phyloP scores from a whole-genome alignment of 371 early-diverging fungal species.

The Mucor mucedo region DNA sequence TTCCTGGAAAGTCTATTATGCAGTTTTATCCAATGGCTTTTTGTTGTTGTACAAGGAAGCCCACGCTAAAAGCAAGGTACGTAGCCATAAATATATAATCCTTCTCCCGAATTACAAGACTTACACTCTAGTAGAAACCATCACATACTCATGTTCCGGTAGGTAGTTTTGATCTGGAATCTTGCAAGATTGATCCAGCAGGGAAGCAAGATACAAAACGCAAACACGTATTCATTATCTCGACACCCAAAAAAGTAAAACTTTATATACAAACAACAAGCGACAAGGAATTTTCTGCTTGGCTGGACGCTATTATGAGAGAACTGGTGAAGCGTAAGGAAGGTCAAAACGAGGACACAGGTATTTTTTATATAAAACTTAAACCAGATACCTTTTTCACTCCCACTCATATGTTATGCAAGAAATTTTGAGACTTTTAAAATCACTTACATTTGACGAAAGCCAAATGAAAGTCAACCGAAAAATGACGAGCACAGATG shows the following conservation, averaged over 20 bases:
- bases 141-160: constrained; percentile 43
- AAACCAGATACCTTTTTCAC: no score
- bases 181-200: constrained; percentile 54
- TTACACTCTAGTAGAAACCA: constrained; percentile 10
- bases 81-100: not conserved
- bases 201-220: constrained; percentile 40
- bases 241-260: constrained; percentile 42
- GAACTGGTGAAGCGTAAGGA: constrained; percentile 51
- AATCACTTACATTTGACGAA: constrained; percentile 26
- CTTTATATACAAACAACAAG: constrained; percentile 46
- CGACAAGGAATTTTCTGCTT: constrained; percentile 46
- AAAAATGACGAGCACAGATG: constrained; percentile 21
- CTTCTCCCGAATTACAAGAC: no score
- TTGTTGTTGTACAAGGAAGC: constrained; percentile 48
- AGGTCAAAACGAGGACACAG: constrained; percentile 21
- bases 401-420: no score
- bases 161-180: constrained; percentile 53
- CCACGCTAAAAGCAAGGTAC: constrained; percentile 43
- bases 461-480: constrained; percentile 36
- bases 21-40: constrained; percentile 48
- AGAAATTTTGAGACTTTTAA: constrained; percentile 32
- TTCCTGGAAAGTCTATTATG: constrained; percentile 56
- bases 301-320: constrained; percentile 59
- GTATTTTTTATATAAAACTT: not conserved
- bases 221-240: constrained; percentile 37